Percentiles rank a stretch among this genome's conserved stretches.
phyloP scores from a whole-genome alignment of 2,329 filamentous ascomycete species.

The Cadophora malorum region DNA sequence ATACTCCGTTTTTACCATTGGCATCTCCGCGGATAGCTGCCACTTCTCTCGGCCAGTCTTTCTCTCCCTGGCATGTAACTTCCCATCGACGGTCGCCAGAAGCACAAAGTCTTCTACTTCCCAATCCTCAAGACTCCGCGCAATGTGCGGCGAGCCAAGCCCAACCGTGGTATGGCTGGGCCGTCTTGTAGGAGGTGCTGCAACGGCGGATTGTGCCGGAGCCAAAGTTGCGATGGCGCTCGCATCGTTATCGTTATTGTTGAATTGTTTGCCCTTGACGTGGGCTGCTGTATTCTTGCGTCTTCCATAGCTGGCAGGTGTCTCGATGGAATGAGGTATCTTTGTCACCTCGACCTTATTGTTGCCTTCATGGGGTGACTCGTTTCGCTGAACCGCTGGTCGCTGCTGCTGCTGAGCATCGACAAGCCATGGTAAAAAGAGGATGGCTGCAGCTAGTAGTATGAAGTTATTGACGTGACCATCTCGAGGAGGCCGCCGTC shows the following conservation, averaged over 20 bases:
- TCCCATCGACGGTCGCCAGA: conserved; percentile 99
- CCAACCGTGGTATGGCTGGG: conserved; percentile 64
- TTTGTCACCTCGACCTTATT: conserved; percentile 43
- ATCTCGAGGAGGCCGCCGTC: conserved; percentile 65
- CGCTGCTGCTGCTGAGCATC: conserved; percentile 70
- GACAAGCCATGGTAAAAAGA: conserved; percentile 65
- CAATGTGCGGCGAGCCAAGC: conserved; percentile 82
- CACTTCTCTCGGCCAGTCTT: conserved; percentile 84
- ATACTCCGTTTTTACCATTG: conserved; percentile 91
- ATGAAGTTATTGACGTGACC: conserved; percentile 56
- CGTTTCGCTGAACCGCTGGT: conserved; percentile 41
- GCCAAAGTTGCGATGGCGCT: conserved; percentile 97
- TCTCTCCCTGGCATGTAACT: conserved; percentile 88
- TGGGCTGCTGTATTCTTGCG: conserved; percentile 16
- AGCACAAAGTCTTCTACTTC: conserved; percentile 99
- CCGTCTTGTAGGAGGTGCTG: conserved; percentile 83
- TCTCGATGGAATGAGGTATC: conserved; percentile 20
- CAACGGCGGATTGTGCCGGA: conserved; percentile 94
- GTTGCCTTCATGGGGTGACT: conserved; percentile 43
- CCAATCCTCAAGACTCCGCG: conserved; percentile 98
- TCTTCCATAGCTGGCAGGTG: conserved; percentile 17
- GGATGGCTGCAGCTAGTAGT: conserved; percentile 61
- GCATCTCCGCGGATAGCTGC: conserved; percentile 82
- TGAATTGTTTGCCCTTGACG: conserved; percentile 34
- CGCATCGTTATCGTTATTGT: conserved; percentile 66